These are phyloP conservation scores for Monilinia vaccinii-corymbosi DNA, from an alignment of 2,329 filamentous ascomycete genomes.

Conservation along the genomic window DNA sequence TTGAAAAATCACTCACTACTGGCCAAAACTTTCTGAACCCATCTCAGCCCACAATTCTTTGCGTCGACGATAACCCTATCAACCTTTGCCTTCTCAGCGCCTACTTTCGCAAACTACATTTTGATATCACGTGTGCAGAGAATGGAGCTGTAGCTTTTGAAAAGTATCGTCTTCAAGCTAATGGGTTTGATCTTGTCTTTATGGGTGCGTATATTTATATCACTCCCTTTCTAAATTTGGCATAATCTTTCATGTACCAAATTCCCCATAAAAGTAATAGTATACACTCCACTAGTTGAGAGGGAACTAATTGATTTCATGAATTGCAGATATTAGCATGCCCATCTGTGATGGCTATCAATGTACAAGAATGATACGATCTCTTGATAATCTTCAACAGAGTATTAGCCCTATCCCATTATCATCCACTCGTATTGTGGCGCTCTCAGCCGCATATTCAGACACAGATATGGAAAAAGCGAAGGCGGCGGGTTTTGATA, in stretches of 20 bases:
- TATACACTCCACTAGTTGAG: background rate
- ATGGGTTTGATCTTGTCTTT: constrained; percentile 35
- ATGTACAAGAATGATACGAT: constrained; percentile 39
- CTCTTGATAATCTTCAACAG: constrained; percentile 33
- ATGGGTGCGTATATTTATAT: constrained; percentile 33
- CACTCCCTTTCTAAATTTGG: background rate
- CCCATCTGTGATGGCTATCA: constrained; percentile 43
- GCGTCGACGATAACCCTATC: constrained; percentile 33
- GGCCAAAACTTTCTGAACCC: background rate
- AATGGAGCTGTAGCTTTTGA: constrained; percentile 39
- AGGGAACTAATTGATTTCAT: background rate
- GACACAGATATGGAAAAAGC: constrained; percentile 39
- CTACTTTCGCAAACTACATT: constrained; percentile 24
- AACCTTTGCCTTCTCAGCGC: constrained; percentile 31
- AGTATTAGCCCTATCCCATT: constrained; percentile 17
- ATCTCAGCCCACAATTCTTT: constrained; percentile 17
- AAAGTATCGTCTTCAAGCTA: constrained; percentile 17
- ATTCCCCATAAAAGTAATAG: constrained; percentile 28
- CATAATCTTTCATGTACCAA: background rate
- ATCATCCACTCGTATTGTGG: constrained; percentile 33
- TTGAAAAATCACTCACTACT: background rate
- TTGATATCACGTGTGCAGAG: constrained; percentile 30
- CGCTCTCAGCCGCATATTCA: constrained; percentile 42
- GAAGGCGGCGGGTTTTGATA: constrained; percentile 41
- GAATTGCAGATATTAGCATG: constrained; percentile 41